phyloP scores from a whole-genome alignment of 2,329 filamentous ascomycete genomes.

The Ophiostoma ulmi region DNA sequence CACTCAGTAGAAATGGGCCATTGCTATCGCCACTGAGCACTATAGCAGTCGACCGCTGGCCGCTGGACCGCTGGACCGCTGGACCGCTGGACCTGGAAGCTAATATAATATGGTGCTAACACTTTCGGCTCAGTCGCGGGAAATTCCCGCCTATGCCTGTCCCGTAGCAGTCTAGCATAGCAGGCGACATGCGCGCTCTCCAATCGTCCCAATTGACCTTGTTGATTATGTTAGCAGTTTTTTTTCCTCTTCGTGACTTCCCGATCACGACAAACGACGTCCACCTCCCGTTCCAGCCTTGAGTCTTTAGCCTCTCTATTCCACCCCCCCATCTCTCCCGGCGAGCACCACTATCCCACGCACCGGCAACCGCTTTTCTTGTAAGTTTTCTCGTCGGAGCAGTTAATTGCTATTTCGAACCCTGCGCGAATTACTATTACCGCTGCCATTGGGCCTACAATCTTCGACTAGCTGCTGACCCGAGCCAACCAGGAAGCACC shows the following conservation, averaged over 20 bases:
- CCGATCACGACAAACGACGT: conserved; percentile 9
- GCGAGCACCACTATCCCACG: background rate
- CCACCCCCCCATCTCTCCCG: background rate
- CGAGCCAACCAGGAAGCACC: conserved; percentile 10
- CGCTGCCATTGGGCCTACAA: background rate
- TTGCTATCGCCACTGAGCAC: background rate
- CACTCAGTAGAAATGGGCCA: too few species aligned
- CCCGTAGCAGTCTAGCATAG: too few species aligned
- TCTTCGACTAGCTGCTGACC: background rate
- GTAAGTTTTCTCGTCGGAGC: background rate
- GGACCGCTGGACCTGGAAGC: background rate
- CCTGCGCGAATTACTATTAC: conserved; percentile 9
- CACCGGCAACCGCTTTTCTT: background rate
- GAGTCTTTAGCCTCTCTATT: background rate
- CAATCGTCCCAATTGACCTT: background rate
- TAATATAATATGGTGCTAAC: background rate
- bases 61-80: background rate
- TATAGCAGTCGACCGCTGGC: background rate
- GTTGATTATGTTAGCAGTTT: conserved; percentile 6
- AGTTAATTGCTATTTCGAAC: background rate
- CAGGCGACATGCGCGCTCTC: background rate
- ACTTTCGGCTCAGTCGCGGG: conserved; percentile 20
- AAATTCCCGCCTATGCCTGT: conserved; percentile 20
- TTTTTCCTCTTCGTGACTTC: conserved; percentile 6
- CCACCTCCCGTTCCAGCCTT: background rate